These are phyloP conservation scores for Aspergillus diversus DNA, from an alignment of 495 filamentous ascomycete genomes.

Conservation along the genomic window DNA sequence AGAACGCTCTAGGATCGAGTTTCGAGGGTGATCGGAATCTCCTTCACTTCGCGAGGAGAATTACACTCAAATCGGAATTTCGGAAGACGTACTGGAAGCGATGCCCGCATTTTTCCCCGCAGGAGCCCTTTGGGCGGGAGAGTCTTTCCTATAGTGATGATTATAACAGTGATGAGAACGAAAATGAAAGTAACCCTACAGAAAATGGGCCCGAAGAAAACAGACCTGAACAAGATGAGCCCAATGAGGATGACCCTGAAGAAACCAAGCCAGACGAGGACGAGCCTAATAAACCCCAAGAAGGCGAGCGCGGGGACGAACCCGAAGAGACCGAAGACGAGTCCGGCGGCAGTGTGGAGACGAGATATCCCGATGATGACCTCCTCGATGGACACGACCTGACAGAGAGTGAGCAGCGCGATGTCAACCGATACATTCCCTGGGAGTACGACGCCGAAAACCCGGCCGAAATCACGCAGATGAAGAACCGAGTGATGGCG, in stretches of 20 bases:
- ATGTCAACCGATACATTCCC: not conserved
- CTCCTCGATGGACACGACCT: not conserved
- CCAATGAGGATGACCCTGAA: no score
- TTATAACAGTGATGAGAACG: no score
- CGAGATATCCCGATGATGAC: constrained; percentile 10
- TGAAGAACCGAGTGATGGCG: not conserved
- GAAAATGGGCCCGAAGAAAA: no score
- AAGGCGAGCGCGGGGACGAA: no score
- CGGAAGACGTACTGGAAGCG: not conserved
- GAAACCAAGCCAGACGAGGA: no score
- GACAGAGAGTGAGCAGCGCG: not conserved
- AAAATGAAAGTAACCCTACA: no score
- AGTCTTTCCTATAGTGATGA: no score
- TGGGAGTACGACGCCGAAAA: not conserved
- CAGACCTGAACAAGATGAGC: no score
- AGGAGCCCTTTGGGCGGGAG: not conserved
- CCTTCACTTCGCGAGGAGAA: not conserved
- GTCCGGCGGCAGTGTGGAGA: no score
- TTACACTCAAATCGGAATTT: not conserved
- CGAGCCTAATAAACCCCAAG: no score
- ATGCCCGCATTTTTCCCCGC: not conserved
- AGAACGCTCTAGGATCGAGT: not conserved
- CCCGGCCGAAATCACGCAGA: not conserved
- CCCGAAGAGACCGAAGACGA: no score
- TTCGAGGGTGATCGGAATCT: not conserved